phyloP scores from a whole-genome alignment of 805 yeast species.

The Suhomyces vadensis region DNA sequence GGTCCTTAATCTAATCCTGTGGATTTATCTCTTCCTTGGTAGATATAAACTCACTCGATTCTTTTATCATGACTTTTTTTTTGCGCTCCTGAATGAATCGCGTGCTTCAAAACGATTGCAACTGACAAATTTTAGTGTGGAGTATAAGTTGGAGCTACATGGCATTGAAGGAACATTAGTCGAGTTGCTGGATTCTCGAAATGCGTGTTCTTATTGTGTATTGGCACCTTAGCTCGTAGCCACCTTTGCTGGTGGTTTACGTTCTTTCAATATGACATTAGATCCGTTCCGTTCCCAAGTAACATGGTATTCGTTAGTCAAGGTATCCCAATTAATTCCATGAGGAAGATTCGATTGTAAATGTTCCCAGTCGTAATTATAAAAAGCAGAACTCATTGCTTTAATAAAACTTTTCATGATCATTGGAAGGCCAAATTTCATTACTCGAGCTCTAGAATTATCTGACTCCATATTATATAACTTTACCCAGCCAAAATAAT shows the following conservation, averaged over 20 bases:
- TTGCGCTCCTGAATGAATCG: neutral
- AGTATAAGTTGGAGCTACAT: no score
- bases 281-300: slow-evolving; percentile 35
- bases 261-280: slow-evolving; percentile 27
- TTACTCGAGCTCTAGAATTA: slow-evolving; percentile 32
- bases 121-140: no score
- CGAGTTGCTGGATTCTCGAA: no score
- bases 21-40: no score
- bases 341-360: slow-evolving; percentile 33
- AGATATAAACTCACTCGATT: neutral
- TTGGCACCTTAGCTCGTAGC: neutral
- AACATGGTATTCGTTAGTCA: slow-evolving; percentile 21
- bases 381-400: slow-evolving; percentile 35
- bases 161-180: no score
- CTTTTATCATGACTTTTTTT: neutral
- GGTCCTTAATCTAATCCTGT: no score
- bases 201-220: no score
- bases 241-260: no score
- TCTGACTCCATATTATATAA: slow-evolving; percentile 35
- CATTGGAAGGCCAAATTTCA: slow-evolving; percentile 43
- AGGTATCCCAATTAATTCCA: slow-evolving; percentile 19
- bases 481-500: slow-evolving; percentile 32
- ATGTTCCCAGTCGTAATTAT: slow-evolving; percentile 30
- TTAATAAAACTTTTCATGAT: slow-evolving; percentile 34
- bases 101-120: no score